Percentiles rank a stretch among this genome's conserved stretches.
These are phyloP conservation scores for Nicotiana tabacum DNA, from an alignment of 257 asterid genomes.

Conservation along the genomic window DNA sequence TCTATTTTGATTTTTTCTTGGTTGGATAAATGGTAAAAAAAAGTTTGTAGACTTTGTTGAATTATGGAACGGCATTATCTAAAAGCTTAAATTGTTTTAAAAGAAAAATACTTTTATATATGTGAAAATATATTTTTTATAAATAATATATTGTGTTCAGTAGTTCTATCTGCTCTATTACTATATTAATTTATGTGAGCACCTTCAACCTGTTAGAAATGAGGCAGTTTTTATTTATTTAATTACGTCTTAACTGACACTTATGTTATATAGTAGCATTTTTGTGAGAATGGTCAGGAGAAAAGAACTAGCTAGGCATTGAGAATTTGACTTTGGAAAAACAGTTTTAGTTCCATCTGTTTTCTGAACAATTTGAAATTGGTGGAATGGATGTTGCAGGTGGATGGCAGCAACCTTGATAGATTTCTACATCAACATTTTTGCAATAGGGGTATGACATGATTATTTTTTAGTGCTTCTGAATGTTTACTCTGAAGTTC, in stretches of 20 bases:
- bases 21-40: too few relatives aligned
- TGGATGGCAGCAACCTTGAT: slow-evolving; percentile 77
- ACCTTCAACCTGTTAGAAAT: not conserved
- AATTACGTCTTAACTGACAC: not conserved
- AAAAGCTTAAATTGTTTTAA: not conserved
- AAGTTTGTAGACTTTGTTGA: not conserved
- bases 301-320: not conserved
- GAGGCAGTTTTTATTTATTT: not conserved
- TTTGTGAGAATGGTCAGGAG: not conserved
- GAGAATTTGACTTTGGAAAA: not conserved
- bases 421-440: slow-evolving; percentile 57
- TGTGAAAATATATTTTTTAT: too few relatives aligned
- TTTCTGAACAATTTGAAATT: not conserved
- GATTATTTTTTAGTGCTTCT: slow-evolving; percentile 5
- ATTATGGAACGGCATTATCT: not conserved
- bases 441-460: slow-evolving; percentile 54
- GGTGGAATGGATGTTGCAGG: slow-evolving; percentile 33
- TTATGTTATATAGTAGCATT: not conserved
- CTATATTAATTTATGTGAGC: not conserved
- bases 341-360: not conserved
- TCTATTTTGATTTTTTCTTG: not conserved
- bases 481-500: not conserved
- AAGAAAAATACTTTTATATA: not conserved
- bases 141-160: not conserved
- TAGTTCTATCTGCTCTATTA: not conserved